Evolutionary conservation across 495 filamentous ascomycete genomes (phyloP).

Genomic region (Podospora comata): DNA sequence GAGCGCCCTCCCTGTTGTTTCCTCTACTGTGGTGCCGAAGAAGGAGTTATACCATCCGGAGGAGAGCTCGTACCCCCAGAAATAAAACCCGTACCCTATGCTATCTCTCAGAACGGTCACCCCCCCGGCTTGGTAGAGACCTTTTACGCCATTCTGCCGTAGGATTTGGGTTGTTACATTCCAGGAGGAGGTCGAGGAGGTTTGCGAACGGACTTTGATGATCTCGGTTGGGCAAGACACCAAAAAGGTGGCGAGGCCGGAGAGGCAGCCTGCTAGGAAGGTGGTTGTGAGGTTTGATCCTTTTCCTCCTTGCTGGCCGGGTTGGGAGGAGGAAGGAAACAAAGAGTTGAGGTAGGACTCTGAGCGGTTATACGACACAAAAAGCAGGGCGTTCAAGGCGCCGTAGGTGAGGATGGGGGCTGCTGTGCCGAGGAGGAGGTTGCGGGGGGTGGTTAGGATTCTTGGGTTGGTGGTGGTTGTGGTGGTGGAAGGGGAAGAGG

Average conservation of each 20-base stretch:
- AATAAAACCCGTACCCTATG: constrained; percentile 91
- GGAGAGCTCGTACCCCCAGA: constrained; percentile 78
- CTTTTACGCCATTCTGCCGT: constrained; percentile 58
- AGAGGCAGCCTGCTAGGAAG: constrained; percentile 71
- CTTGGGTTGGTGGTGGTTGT: too few relatives aligned
- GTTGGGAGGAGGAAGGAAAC: constrained; percentile 19
- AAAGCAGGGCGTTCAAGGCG: constrained; percentile 82
- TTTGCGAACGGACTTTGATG: constrained; percentile 79
- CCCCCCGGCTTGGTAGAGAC: constrained; percentile 71
- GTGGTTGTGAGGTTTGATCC: constrained; percentile 50
- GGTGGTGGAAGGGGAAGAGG: not conserved
- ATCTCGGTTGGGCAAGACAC: constrained; percentile 83
- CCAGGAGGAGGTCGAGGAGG: constrained; percentile 38
- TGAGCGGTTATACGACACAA: constrained; percentile 78
- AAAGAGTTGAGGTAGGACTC: constrained; percentile 53
- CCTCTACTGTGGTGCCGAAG: constrained; percentile 22
- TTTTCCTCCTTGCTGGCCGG: constrained; percentile 11
- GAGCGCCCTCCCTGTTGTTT: constrained; percentile 62
- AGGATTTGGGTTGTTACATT: constrained; percentile 59
- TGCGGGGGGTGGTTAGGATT: not conserved
- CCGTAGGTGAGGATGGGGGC: constrained; percentile 85
- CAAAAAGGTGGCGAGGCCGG: constrained; percentile 76
- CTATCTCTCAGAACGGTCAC: constrained; percentile 79
- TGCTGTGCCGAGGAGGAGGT: constrained; percentile 59
- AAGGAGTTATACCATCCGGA: constrained; percentile 48